Evolutionary conservation across 139 green algal species (phyloP), one percentile per base, ranked within the genome.

Genomic region (Chlamydomonas sphaeroides): DNA sequence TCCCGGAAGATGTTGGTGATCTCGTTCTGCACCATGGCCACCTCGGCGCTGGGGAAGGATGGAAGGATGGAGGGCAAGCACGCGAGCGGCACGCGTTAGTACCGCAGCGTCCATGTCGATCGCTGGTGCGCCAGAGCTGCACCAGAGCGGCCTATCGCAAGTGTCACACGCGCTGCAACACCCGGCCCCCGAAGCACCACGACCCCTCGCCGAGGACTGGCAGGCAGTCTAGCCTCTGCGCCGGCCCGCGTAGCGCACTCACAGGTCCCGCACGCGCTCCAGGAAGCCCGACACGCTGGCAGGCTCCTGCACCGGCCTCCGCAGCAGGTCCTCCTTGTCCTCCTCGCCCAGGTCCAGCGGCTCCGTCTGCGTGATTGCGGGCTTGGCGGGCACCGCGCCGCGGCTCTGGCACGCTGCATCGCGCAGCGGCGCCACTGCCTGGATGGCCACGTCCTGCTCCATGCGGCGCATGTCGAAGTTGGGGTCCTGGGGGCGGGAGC

Each of bases 21-120:
- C 84, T 94, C 89, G 77, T 98, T 97, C 74, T 98, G 92, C 71
- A 94, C 85, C 71, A 94, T 82, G 39, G 89, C 91, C 65, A 86
- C 83, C 71, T 94, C 91, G 35, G 82, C 45, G 14, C 45, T 53
- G 45, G 45, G n/a, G 11, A 53, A 53, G 45, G 45, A 53, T 10
- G 14, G 45, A 14, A 53, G 10, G 10, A 53, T 21, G 45, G 11
- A 53, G 45, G 45, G 45, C 11, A n/a, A n/a, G n/a, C n/a, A n/a
- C n/a, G n/a, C n/a, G n/a, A n/a, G n/a, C n/a, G n/a, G n/a, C n/a
- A n/a, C n/a, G n/a, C n/a, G n/a, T n/a, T n/a, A n/a, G n/a, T n/a
- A n/a, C n/a, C n/a, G n/a, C n/a, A n/a, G n/a, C n/a, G n/a, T n/a
- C n/a, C n/a, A n/a, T n/a, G n/a, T n/a, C n/a, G n/a, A n/a, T n/a